These are phyloP conservation scores for Neofusicoccum sp. DNA, from an alignment of 2,329 filamentous ascomycete species.

Conservation along the genomic window DNA sequence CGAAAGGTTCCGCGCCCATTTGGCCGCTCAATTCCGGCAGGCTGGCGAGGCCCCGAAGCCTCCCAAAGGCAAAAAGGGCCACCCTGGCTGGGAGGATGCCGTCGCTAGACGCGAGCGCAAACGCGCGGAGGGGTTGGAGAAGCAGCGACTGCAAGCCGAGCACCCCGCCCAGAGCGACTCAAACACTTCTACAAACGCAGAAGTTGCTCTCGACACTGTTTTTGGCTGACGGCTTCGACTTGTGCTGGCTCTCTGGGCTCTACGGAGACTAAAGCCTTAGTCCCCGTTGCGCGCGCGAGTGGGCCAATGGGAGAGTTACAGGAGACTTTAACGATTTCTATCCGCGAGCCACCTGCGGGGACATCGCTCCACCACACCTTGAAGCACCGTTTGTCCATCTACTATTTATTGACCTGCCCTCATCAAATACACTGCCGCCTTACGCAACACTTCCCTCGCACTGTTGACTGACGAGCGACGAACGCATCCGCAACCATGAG, in stretches of 20 bases:
- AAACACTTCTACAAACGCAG: neutral
- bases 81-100: constrained; percentile 40
- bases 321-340: constrained; percentile 17
- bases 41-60: neutral
- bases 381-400: neutral
- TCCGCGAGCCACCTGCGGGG: constrained; percentile 3
- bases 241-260: neutral
- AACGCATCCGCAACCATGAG: neutral
- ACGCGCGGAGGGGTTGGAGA: constrained; percentile 44
- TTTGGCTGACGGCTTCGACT: constrained; percentile 6
- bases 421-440: neutral
- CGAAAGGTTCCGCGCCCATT: constrained; percentile 58
- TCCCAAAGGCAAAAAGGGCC: constrained; percentile 32
- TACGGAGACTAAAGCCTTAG: constrained; percentile 8
- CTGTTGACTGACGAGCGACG: neutral
- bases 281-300: neutral
- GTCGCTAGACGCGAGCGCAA: constrained; percentile 39
- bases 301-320: constrained; percentile 23
- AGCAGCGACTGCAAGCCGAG: constrained; percentile 3
- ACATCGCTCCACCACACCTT: neutral
- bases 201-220: constrained; percentile 12
- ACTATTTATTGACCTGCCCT: neutral
- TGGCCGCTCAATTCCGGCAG: constrained; percentile 35
- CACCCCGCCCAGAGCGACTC: neutral
- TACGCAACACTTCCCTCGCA: neutral